Percentiles rank a stretch among this genome's conserved stretches.
Conservation (phyloP, 2,329 filamentous ascomycete genomes). For the Colletotrichum aenigma region DNA sequence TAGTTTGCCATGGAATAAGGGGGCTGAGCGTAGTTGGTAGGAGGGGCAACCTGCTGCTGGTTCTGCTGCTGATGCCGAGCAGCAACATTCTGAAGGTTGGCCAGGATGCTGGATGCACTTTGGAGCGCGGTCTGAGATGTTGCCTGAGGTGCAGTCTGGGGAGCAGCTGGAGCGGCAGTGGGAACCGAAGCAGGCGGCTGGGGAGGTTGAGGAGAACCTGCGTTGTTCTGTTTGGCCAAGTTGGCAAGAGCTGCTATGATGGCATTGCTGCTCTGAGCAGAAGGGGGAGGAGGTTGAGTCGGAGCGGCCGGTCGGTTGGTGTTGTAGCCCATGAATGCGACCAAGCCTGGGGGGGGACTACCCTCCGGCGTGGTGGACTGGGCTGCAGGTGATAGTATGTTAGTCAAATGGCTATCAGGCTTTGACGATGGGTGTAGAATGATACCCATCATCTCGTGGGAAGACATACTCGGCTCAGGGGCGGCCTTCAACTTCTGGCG, state of each 20-base stretch:
- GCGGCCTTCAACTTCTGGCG: conserved; percentile 77
- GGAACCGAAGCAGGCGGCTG: background rate
- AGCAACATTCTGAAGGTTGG: background rate
- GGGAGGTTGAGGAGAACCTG: conserved; percentile 38
- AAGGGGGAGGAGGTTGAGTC: conserved; percentile 40
- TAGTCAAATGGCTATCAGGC: background rate
- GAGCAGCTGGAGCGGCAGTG: conserved; percentile 25
- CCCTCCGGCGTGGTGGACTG: conserved; percentile 74
- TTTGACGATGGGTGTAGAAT: background rate
- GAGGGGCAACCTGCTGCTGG: background rate
- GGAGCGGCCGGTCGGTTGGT: conserved; percentile 27
- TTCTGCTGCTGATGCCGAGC: background rate
- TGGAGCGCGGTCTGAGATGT: conserved; percentile 24
- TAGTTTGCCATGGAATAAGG: conserved; percentile 28
- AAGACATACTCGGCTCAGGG: conserved; percentile 66
- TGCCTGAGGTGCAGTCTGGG: conserved; percentile 20
- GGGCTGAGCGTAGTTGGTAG: background rate
- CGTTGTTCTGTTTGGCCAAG: conserved; percentile 76
- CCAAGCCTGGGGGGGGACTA: conserved; percentile 55
- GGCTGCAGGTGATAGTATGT: conserved; percentile 44
- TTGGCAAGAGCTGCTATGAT: conserved; percentile 82
- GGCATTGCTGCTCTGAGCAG: conserved; percentile 54
- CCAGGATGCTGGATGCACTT: background rate
- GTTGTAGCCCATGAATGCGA: conserved; percentile 40
- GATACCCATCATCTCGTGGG: conserved; percentile 5